A percentile compares a stretch with the other conserved stretches of the same genome.
Evolutionary conservation across 73 alveolate genomes (phyloP).

Genomic region (Chromera velia): DNA sequence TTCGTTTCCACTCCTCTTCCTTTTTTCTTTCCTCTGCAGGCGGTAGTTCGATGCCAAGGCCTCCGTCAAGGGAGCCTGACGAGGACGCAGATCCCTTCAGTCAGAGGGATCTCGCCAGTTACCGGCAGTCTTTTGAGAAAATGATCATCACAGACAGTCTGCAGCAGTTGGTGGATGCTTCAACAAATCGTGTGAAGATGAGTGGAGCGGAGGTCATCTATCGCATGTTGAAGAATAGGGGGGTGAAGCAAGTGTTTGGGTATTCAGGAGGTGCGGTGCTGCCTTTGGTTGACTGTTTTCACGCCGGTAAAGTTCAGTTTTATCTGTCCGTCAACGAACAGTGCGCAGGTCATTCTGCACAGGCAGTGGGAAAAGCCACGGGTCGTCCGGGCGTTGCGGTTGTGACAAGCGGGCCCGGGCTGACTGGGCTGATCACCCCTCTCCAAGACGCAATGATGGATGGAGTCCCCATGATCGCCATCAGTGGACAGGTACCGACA

Average conservation of each 20-base stretch:
- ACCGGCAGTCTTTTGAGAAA: neutral
- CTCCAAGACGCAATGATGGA: conserved; percentile 45
- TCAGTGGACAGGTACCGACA: conserved; percentile 24
- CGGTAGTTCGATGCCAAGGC: too few relatives aligned
- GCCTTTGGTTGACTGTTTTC: neutral
- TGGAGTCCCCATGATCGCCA: conserved; percentile 39
- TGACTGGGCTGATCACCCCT: conserved; percentile 39
- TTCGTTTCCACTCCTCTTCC: too few relatives aligned
- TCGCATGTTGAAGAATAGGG: neutral
- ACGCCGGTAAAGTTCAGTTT: neutral
- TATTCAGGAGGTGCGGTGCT: neutral
- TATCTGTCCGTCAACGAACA: neutral
- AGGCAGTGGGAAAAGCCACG: conserved; percentile 34
- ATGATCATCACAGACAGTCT: neutral
- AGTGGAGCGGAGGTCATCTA: neutral
- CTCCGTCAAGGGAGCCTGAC: too few relatives aligned
- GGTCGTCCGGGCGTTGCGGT: conserved; percentile 35
- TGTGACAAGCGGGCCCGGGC: conserved; percentile 43
- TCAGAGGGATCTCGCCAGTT: neutral
- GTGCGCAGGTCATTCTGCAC: conserved; percentile 32
- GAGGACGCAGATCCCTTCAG: too few relatives aligned
- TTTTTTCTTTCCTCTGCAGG: too few relatives aligned
- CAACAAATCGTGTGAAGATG: neutral
- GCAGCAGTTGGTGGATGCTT: neutral
- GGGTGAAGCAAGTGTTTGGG: neutral